Evolutionary conservation across 2,329 filamentous ascomycete species (phyloP), one percentile per base, ranked within the genome.

Genomic region (Cytospora piceicola): DNA sequence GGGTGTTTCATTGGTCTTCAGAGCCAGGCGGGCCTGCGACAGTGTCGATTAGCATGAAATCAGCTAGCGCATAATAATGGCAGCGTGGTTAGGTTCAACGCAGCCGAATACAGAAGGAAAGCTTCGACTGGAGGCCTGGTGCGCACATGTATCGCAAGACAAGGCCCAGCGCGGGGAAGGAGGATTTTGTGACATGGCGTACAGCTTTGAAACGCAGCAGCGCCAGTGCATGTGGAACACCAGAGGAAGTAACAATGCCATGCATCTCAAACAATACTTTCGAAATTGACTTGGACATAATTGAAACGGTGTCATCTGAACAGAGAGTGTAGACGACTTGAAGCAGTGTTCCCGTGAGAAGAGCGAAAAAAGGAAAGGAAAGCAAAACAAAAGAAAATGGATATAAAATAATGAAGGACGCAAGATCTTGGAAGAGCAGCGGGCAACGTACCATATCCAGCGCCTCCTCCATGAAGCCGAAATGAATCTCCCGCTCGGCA

Each of bases 1-100:
- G 1, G 95, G 95, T 1, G 96, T 98, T 80, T 99, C 95, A 72
- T 96, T 94, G 68, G 87, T 91, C 71, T 82, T 81, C 58, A 99
- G 86, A 27, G 96, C 95, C 70, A 93, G 86, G 73, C 94, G 90
- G 66, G 93, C 95, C 92, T 96, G 64, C 49, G 49, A 15, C 60
- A 56, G 62, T 46, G 34, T 62, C 61, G 12, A 54, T 71, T 57
- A 71, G 70, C 46, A 63, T 52, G 34, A 17, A 15, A 20, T 15
- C 15, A n/a, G 32, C 34, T 39, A 42, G 22, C 53, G 36, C 22
- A 68, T 17, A 52, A 58, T 39, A 51, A 58, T 32, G 54, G 34
- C 42, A 24, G n/a, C 3, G 15, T 55, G 22, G 12, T 15, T n/a
- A 20, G 24, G 11, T n/a, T 29, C 49, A 29, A 20, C 22, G 14